phyloP scores from a whole-genome alignment of 768 basidiomycete species.

The Xerocomus potaroensis region DNA sequence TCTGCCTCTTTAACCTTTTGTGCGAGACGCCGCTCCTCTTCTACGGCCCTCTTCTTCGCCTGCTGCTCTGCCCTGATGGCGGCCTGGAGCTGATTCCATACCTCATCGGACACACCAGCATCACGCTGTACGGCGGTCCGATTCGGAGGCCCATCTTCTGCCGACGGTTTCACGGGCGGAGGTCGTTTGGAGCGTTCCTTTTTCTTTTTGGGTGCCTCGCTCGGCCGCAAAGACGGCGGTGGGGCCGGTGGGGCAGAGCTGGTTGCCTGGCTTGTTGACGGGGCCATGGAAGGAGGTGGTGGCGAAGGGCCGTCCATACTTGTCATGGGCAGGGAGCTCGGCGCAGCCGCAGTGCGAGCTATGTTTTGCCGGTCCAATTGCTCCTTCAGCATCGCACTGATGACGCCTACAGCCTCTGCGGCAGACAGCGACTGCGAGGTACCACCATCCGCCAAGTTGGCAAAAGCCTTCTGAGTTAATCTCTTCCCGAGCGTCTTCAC shows the following conservation, averaged over 20 bases:
- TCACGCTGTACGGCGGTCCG: slow-evolving; percentile 35
- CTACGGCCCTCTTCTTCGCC: slow-evolving; percentile 14
- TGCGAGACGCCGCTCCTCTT: slow-evolving; percentile 17
- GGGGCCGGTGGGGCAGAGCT: slow-evolving; percentile 21
- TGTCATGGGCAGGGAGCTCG: slow-evolving; percentile 15
- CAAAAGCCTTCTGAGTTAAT: slow-evolving; percentile 42
- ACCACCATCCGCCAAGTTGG: slow-evolving; percentile 17
- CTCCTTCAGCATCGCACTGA: slow-evolving; percentile 19
- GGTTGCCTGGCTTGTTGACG: slow-evolving; percentile 16
- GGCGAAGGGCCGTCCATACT: slow-evolving; percentile 19
- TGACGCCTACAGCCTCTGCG: slow-evolving; percentile 29
- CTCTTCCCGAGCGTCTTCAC: slow-evolving; percentile 50
- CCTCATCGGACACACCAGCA: slow-evolving; percentile 46
- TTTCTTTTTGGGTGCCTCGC: slow-evolving; percentile 8
- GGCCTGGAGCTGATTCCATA: slow-evolving; percentile 50
- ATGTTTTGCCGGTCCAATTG: slow-evolving; percentile 19
- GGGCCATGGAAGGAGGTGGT: slow-evolving; percentile 18
- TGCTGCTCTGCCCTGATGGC: slow-evolving; percentile 27
- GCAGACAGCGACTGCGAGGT: slow-evolving; percentile 22
- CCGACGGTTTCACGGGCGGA: slow-evolving; percentile 1
- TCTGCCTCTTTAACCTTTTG: slow-evolving; percentile 15
- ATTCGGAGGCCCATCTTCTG: slow-evolving; percentile 5
- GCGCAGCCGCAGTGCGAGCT: not conserved
- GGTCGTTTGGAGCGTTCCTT: not conserved
- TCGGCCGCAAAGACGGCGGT: too few relatives aligned